phyloP scores from a whole-genome alignment of 2,329 filamentous ascomycete genomes.

The Penicillium thymicola region DNA sequence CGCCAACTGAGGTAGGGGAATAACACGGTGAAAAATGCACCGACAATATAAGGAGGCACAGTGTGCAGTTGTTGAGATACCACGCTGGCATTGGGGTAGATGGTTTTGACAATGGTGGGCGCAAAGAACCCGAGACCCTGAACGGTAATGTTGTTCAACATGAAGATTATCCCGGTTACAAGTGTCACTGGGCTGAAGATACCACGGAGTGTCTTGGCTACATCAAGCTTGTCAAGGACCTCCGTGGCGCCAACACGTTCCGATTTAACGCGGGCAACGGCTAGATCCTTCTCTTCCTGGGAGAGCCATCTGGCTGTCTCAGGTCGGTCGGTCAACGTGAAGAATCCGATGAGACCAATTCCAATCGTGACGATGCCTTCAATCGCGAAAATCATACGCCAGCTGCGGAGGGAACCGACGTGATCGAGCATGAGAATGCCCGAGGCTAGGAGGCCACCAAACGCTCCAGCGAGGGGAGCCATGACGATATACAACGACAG shows the following conservation, averaged over 20 bases:
- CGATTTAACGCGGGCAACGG: conserved; percentile 64
- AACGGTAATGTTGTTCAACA: conserved; percentile 67
- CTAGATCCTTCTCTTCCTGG: conserved; percentile 63
- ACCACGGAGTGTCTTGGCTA: conserved; percentile 57
- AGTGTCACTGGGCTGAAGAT: conserved; percentile 64
- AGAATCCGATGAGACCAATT: conserved; percentile 58
- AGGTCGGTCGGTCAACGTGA: conserved; percentile 66
- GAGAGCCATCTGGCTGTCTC: conserved; percentile 65
- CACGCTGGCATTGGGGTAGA: conserved; percentile 58
- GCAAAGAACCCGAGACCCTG: conserved; percentile 68
- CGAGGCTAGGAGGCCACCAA: conserved; percentile 64
- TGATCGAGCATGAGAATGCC: conserved; percentile 61
- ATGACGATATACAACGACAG: conserved; percentile 68
- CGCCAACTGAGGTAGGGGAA: conserved; percentile 62
- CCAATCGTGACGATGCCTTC: conserved; percentile 63
- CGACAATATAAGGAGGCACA: conserved; percentile 67
- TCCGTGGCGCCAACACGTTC: conserved; percentile 62
- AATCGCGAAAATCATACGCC: conserved; percentile 71
- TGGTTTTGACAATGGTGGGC: conserved; percentile 66
- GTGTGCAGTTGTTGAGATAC: conserved; percentile 67
- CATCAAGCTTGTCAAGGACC: conserved; percentile 63
- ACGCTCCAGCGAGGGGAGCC: conserved; percentile 67
- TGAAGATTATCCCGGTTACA: conserved; percentile 56
- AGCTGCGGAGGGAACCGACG: conserved; percentile 56
- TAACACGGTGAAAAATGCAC: conserved; percentile 62